Evolutionary conservation across 2,329 filamentous ascomycete species (phyloP).

Genomic region (Colletotrichum musae): DNA sequence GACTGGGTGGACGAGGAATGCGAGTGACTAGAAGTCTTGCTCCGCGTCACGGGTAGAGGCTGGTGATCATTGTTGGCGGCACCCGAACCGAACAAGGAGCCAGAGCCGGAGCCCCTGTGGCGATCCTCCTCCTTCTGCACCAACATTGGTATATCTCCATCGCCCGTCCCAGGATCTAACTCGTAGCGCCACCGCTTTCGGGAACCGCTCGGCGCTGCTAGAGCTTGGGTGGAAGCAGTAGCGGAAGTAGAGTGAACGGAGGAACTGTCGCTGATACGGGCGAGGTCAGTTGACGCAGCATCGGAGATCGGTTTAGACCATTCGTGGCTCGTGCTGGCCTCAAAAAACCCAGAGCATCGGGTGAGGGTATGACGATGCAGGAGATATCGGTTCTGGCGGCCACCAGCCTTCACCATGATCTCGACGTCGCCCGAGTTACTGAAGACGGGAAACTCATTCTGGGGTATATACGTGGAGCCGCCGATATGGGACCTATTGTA

Average conservation of each 20-base stretch:
- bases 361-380: slow-evolving; percentile 89
- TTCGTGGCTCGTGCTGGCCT: slow-evolving; percentile 84
- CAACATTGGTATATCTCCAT: slow-evolving; percentile 88
- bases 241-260: slow-evolving; percentile 41
- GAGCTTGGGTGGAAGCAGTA: slow-evolving; percentile 8
- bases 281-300: slow-evolving; percentile 60
- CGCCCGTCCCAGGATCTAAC: slow-evolving; percentile 80
- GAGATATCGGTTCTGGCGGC: slow-evolving; percentile 86
- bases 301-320: slow-evolving; percentile 70
- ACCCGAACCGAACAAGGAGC: slow-evolving; percentile 69
- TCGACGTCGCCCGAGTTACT: slow-evolving; percentile 93
- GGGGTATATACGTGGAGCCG: slow-evolving; percentile 76
- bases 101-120: slow-evolving; percentile 42
- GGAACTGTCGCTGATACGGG: slow-evolving; percentile 66
- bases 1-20: slow-evolving; percentile 63
- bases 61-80: slow-evolving; percentile 10
- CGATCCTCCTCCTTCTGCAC: slow-evolving; percentile 78
- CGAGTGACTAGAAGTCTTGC: slow-evolving; percentile 73
- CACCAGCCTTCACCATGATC: slow-evolving; percentile 80
- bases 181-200: slow-evolving; percentile 87
- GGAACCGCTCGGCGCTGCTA: slow-evolving; percentile 50
- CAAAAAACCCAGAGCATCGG: slow-evolving; percentile 94
- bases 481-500: slow-evolving; percentile 88
- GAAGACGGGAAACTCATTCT: slow-evolving; percentile 95
- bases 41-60: slow-evolving; percentile 56